Conservation (phyloP, 148 eudicot species). For the Fagopyrum tataricum region DNA sequence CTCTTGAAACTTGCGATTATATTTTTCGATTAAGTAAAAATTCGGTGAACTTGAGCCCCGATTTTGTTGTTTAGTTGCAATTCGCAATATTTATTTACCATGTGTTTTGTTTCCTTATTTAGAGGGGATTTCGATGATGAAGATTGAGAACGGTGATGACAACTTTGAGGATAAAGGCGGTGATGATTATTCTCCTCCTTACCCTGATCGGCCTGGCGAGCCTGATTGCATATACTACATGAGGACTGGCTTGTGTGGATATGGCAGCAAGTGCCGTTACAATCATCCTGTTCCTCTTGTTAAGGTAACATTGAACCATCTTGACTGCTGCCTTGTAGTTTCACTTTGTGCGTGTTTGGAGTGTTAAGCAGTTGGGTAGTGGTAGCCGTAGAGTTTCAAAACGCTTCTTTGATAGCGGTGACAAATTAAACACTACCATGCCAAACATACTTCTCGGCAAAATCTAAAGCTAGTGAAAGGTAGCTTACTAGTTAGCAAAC, state of each 20-base stretch:
- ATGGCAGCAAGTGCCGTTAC: slow-evolving; percentile 54
- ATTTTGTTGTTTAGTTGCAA: not conserved
- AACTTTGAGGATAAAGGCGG: slow-evolving; percentile 14
- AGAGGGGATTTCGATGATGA: slow-evolving; percentile 36
- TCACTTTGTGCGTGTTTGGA: not conserved
- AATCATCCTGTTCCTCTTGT: slow-evolving; percentile 52
- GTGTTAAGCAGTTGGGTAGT: not conserved
- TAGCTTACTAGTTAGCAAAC: not conserved
- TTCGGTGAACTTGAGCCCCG: not conserved
- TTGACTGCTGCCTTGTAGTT: not conserved
- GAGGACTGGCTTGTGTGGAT: slow-evolving; percentile 59
- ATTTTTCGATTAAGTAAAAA: not conserved
- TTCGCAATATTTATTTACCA: not conserved
- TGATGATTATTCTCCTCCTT: slow-evolving; percentile 16
- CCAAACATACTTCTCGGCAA: not conserved
- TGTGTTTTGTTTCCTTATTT: not conserved
- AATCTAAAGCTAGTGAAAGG: not conserved
- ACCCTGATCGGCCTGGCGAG: slow-evolving; percentile 59
- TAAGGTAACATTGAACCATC: slow-evolving; percentile 26
- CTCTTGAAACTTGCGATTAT: not conserved
- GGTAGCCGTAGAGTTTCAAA: not conserved
- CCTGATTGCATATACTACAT: slow-evolving; percentile 56
- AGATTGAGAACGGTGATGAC: slow-evolving; percentile 20
- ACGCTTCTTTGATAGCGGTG: too few species aligned
- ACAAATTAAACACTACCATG: too few species aligned